Base-by-base conservation (phyloP, 371 early-diverging fungal species). In the Syncephalastrum racemosum region DNA sequence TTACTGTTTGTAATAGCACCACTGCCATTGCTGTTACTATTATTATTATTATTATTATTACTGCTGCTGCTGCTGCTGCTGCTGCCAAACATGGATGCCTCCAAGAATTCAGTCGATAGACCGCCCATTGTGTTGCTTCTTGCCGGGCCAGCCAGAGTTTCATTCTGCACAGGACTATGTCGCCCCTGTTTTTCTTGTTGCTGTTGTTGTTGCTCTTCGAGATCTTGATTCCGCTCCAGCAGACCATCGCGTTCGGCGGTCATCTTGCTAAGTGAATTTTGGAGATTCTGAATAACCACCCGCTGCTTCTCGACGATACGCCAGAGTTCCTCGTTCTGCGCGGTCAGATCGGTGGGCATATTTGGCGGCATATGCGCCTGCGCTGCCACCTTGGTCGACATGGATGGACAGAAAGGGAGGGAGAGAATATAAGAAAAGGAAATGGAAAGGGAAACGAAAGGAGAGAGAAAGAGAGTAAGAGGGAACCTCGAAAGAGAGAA, bases 291-390 rank as follows among this genome's bases (percentile, higher is more conserved):
- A 56, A 93, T 91, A 31, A 92, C 84, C 24, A 70, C 59, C 55
- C 89, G 77, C 73, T 93, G 94, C 49, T 86, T 84, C 66, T 93
- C 93, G 57, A 93, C 88, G 56, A 93, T 87, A 66, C 82, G 86
- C 90, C 90, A 91, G 19, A 95, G 80, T 62, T 88, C 86, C 39
- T 86, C 86, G 57, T 92, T 92, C 64, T 94, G 89, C 15, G 53
- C 20, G 8, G 49, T 39, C 23, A 59, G 13, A 40, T 64, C 60
- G 25, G 52, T 16, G 8, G 58, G 44, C 50, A 36, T 39, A 25
- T 31, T 48, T 43, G 39, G 24, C 44, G 47, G 43, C 40, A 55
- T 25, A 10, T 31, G 36, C 36, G 36, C 36, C 12, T 10, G 36
- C 5, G 36, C 36, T 40, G 47, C 48, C 19, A 57, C 50, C 49